phyloP scores from a whole-genome alignment of 805 yeast genomes.

The Blastobotrys parvus region DNA sequence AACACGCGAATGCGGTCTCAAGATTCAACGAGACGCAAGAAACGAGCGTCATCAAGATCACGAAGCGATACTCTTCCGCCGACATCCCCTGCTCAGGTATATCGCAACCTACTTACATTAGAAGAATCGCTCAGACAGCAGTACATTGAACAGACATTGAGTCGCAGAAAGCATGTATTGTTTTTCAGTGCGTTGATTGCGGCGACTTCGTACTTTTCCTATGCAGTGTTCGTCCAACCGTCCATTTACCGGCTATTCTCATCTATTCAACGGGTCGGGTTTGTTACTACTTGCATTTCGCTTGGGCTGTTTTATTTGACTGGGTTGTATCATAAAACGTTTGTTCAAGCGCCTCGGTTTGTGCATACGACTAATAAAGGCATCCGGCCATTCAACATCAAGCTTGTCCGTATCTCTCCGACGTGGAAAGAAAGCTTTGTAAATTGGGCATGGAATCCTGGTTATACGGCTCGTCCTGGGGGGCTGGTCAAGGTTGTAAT shows the following conservation, averaged over 20 bases:
- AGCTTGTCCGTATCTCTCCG: conserved; percentile 40
- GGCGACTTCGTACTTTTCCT: conserved; percentile 25
- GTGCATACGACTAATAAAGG: conserved; percentile 83
- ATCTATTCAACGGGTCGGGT: conserved; percentile 34
- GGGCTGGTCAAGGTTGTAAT: conserved; percentile 75
- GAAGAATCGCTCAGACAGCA: conserved; percentile 84
- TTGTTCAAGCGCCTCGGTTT: conserved; percentile 72
- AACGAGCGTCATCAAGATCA: too few species aligned
- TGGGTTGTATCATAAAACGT: conserved; percentile 84
- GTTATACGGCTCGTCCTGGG: conserved; percentile 34
- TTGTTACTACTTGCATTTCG: conserved; percentile 56
- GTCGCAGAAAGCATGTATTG: conserved; percentile 54
- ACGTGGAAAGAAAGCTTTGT: conserved; percentile 22
- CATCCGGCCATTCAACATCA: conserved; percentile 68
- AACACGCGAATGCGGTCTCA: too few species aligned
- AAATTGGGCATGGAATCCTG: conserved; percentile 22
- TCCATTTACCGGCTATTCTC: conserved; percentile 31
- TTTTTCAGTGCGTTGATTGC: conserved; percentile 32
- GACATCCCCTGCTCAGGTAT: conserved; percentile 41
- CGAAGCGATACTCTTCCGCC: conserved; percentile 8
- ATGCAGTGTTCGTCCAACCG: conserved; percentile 24
- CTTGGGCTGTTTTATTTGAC: conserved; percentile 70
- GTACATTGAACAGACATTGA: conserved; percentile 57
- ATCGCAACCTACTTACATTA: conserved; percentile 69
- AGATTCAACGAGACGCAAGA: too few species aligned